Evolutionary conservation across 2,329 filamentous ascomycete genomes (phyloP).

Genomic region (Diaporthe vexans): DNA sequence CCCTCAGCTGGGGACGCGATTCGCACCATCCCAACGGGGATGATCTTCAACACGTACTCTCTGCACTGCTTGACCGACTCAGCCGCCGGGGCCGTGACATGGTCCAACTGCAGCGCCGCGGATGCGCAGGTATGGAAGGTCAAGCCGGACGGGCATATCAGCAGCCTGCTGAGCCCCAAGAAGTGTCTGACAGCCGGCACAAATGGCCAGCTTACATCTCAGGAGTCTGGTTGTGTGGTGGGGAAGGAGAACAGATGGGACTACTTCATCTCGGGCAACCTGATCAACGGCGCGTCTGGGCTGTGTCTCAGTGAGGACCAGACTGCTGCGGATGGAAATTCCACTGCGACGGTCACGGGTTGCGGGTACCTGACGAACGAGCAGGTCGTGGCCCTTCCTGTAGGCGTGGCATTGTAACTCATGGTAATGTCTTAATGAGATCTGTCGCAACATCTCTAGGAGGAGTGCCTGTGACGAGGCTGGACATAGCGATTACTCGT

Average conservation of each 20-base stretch:
- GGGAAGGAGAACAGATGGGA: conserved; percentile 55
- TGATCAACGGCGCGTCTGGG: conserved; percentile 52
- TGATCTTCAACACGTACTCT: conserved; percentile 64
- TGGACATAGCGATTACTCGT: no score
- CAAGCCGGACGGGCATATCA: conserved; percentile 51
- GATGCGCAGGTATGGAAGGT: conserved; percentile 60
- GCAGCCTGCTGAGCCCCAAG: conserved; percentile 52
- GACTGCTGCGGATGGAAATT: not conserved
- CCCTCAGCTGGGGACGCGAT: conserved; percentile 44
- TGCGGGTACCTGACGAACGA: conserved; percentile 57
- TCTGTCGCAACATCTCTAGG: no score
- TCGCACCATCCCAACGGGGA: conserved; percentile 57
- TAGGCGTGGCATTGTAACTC: conserved; percentile 49
- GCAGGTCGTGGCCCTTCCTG: conserved; percentile 62
- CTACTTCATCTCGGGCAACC: conserved; percentile 59
- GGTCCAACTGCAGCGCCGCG: conserved; percentile 53
- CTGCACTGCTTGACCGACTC: conserved; percentile 57
- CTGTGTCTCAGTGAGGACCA: conserved; percentile 56
- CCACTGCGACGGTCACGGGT: conserved; percentile 45
- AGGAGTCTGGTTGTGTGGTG: conserved; percentile 40
- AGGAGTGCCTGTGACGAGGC: no score
- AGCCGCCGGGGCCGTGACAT: conserved; percentile 48
- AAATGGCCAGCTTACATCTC: conserved; percentile 40
- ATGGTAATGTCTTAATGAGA: not conserved
- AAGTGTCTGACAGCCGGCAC: conserved; percentile 50